Conservation (phyloP, 495 filamentous ascomycete species). For the Aspergillus hancockii region DNA sequence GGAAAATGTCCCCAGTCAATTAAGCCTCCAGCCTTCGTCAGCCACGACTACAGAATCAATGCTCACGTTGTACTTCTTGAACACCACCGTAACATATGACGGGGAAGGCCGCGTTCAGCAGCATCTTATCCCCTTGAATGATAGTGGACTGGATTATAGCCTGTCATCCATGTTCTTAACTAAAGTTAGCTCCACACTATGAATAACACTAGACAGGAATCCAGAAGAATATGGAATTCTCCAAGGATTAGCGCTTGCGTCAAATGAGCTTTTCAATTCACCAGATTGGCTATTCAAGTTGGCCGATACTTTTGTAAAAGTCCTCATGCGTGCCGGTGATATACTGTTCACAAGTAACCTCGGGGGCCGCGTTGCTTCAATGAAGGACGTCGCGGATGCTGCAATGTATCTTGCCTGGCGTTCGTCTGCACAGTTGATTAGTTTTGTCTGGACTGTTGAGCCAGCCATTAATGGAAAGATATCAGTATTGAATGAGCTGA, state of each 20-base stretch:
- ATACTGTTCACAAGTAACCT: conserved; percentile 3
- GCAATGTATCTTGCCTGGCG: conserved; percentile 11
- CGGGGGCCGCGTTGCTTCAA: conserved; percentile 10
- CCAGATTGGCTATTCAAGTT: background rate
- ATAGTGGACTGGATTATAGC: background rate
- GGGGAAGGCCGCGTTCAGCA: background rate
- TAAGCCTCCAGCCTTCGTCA: background rate
- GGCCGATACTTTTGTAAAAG: background rate
- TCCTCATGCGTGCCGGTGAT: background rate
- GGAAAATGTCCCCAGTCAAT: background rate
- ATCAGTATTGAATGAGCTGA: background rate
- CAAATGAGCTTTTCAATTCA: background rate
- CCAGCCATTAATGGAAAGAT: background rate
- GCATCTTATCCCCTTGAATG: background rate
- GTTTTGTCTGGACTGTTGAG: background rate
- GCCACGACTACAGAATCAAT: background rate
- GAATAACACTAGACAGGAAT: background rate
- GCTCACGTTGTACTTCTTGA: conserved; percentile 1
- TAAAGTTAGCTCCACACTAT: background rate
- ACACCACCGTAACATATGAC: background rate
- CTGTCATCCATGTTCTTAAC: background rate
- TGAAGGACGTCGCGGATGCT: conserved; percentile 2
- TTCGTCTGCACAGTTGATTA: background rate
- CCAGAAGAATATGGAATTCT: background rate
- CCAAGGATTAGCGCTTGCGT: background rate